Base-by-base conservation (phyloP, 208 protist species). In the Leishmania guyanensis region DNA sequence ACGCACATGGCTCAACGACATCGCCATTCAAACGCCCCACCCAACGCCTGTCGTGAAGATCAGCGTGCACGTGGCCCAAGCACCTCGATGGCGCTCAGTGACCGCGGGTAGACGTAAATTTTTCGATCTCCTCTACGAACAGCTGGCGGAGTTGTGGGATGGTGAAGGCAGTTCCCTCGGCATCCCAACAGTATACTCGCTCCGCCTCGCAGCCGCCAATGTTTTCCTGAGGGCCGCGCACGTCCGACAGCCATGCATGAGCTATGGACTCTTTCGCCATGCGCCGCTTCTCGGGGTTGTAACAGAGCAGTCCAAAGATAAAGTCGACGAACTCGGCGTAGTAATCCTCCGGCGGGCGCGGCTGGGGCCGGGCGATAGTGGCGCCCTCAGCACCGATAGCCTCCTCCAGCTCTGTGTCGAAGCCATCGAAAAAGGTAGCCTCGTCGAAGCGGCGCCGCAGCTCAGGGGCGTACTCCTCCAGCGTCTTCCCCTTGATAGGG, bases 201-300 rank as follows among this genome's bases (percentile, higher is more conserved):
- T 74, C 82, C 39, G 90, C 84, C 83, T 95, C 84, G 62, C 82
- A 90, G 51, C 84, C 88, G 17, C 79, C 85, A 51, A 87, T 83
- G 51, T 89, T 89, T 39, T 85, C 84, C 84, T 87, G 70, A 10
- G 85, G 86, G 10, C 80, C 80, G 48, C 85, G 79, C 48, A 93
- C 81, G 68, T 92, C 90, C 43, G 74, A 82, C 65, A 97, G 85
- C 92, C 94, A 97, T 26, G 90, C 86, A 75, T 97, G 92, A 39
- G 80, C 77, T 62, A 99, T 86, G 4, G 98, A 97, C 78, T 99
- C 90, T 77, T 97, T 94, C n/a, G 98, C 97, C 14, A 93, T 98
- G 70, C 98, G 90, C 54, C 99, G 94, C 84, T 98, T 92, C 36
- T 70, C 74, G 26, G 99, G 98, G 78, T 99, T 94, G 90, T 99